Conservation (phyloP, 345 rosid species). For the Linum trigynum region DNA sequence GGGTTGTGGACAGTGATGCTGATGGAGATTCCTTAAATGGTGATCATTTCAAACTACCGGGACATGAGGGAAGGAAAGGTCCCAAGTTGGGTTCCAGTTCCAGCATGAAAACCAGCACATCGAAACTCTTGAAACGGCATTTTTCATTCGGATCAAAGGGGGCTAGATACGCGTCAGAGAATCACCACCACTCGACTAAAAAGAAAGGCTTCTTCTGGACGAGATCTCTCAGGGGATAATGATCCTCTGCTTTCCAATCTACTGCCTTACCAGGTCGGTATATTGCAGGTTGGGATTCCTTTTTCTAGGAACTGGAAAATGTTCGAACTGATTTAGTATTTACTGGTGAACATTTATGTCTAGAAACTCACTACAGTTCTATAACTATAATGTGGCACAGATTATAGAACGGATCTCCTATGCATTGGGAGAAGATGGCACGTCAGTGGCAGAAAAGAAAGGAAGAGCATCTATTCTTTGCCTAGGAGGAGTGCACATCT, state of each 20-base stretch:
- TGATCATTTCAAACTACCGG: conserved; percentile 31
- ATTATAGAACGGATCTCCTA: conserved; percentile 14
- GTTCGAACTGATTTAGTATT: too few relatives aligned
- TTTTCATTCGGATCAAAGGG: conserved; percentile 74
- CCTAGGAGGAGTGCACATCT: not conserved
- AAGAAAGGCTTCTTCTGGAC: conserved; percentile 89
- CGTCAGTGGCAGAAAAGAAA: too few relatives aligned
- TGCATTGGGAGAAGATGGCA: conserved; percentile 5
- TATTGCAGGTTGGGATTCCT: not conserved
- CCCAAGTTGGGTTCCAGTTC: conserved; percentile 51
- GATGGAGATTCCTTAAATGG: conserved; percentile 36
- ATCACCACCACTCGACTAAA: conserved; percentile 29
- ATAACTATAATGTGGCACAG: conserved; percentile 13
- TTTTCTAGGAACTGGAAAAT: not conserved
- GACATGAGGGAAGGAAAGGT: conserved; percentile 40
- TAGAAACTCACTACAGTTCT: too few relatives aligned
- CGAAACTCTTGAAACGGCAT: conserved; percentile 57
- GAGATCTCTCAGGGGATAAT: conserved; percentile 67
- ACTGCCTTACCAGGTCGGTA: conserved; percentile 24
- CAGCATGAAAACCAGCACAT: conserved; percentile 45
- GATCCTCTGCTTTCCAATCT: conserved; percentile 9
- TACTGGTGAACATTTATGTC: too few relatives aligned
- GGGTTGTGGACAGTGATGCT: conserved; percentile 53
- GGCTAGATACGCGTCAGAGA: conserved; percentile 41
- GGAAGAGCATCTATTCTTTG: too few relatives aligned